phyloP scores from a whole-genome alignment of 148 eudicot genomes.

The Hydrangea macrophylla region DNA sequence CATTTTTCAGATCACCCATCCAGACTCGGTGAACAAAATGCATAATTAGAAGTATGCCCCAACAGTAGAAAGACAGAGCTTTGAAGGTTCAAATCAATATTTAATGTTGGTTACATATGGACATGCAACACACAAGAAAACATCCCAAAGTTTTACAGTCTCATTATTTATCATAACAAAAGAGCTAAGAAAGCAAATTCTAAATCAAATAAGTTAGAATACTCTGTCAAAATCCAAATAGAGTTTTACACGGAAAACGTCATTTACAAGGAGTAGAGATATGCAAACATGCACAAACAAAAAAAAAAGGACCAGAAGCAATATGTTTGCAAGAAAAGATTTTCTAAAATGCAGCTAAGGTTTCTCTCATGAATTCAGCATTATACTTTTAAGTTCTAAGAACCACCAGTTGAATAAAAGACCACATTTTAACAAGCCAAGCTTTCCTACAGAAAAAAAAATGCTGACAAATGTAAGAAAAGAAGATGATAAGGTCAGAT shows the following conservation, averaged over 20 bases:
- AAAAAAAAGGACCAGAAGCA: too few relatives aligned
- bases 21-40: conserved; percentile 1
- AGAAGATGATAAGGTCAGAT: neutral
- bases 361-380: neutral
- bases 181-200: neutral
- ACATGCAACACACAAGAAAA: neutral
- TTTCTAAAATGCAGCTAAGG: too few relatives aligned
- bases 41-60: neutral
- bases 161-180: neutral
- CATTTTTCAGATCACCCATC: neutral
- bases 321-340: too few relatives aligned
- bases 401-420: too few relatives aligned
- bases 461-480: neutral
- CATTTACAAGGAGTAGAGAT: neutral
- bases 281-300: neutral
- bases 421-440: neutral
- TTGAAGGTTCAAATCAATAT: neutral
- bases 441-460: neutral
- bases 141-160: neutral
- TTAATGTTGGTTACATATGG: neutral
- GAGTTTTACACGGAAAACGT: neutral
- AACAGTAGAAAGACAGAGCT: neutral
- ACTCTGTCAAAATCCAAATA: neutral
- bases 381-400: too few relatives aligned
- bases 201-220: neutral